Evolutionary conservation across 192 early-diverging fungal species (phyloP), one percentile per base, ranked within the genome.

Genomic region (Fimicolochytrium jonesii): DNA sequence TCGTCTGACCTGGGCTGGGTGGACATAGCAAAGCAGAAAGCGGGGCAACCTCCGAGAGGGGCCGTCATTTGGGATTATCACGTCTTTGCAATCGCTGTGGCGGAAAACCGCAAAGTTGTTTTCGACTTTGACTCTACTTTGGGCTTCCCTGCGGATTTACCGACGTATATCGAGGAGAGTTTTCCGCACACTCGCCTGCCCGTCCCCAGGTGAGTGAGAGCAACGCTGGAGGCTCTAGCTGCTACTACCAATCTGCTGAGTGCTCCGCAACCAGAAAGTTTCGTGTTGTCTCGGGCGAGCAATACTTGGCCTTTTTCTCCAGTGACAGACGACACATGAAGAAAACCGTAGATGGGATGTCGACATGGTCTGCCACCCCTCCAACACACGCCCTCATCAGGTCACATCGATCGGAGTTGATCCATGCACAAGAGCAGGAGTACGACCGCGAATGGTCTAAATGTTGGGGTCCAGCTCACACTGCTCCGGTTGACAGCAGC

Each of bases 301-400:
- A 49, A 18, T 62, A 53, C 26, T 32, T 62, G 1, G 6, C n/a
- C 7, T 23, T 30, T 35, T 62, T 62, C 35, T 32, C 47, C 26
- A 62, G 60, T 34, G 60, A 62, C 48, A 26, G 60, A 25, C 28
- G 60, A n/a, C 60, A 62, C 36, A 62, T 62, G 60, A 29, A 37
- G 30, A 6, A 29, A 1, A 1, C 2, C 10, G 4, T 3, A 22
- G 3, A 37, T 35, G 22, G 4, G 54, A 18, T 11, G 33, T 4
- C 22, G 10, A 7, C 10, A 26, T 52, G 35, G 28, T 52, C 6
- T 25, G 26, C 60, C 26, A 25, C 60, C 6, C 60, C 47, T 29
- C 60, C 60, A 1, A 2, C 23, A 7, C 33, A 50, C 35, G 47
- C 60, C 10, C 34, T 48, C 20, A 62, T 62, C 31, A 11, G n/a